Conservation (phyloP, 768 basidiomycete genomes). For the Pisolithus sp. region DNA sequence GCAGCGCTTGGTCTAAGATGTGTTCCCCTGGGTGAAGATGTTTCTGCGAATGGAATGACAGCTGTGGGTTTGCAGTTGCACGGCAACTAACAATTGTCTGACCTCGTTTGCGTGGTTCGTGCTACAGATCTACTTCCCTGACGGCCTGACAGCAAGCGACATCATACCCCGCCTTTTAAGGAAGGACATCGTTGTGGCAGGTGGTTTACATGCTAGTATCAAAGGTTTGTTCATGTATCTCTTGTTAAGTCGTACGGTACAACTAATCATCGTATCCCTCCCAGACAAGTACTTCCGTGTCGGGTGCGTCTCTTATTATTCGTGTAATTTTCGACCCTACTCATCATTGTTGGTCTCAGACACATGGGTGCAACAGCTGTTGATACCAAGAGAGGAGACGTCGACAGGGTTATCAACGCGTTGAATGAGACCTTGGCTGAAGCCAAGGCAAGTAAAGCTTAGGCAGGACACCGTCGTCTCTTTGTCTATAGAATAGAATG, state of each 20-base stretch:
- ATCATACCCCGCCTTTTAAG: constrained; percentile 68
- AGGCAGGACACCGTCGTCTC: neutral
- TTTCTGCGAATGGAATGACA: constrained; percentile 92
- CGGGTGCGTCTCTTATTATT: constrained; percentile 42
- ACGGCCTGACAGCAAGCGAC: constrained; percentile 70
- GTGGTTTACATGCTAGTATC: constrained; percentile 77
- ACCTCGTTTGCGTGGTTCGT: neutral
- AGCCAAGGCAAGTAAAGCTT: constrained; percentile 14
- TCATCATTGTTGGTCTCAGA: constrained; percentile 27
- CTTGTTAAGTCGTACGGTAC: neutral
- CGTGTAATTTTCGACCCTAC: neutral
- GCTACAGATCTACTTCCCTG: constrained; percentile 71
- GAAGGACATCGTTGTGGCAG: constrained; percentile 76
- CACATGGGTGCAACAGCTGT: constrained; percentile 92
- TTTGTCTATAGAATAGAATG: neutral
- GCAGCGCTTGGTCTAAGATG: constrained; percentile 64
- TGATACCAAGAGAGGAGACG: constrained; percentile 61
- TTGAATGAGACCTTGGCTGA: constrained; percentile 53
- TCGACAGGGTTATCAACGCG: constrained; percentile 63
- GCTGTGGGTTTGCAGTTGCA: constrained; percentile 43
- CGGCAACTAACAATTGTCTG: neutral
- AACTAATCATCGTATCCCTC: constrained; percentile 6
- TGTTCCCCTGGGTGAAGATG: constrained; percentile 54
- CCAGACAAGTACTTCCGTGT: constrained; percentile 88
- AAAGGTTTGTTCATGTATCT: constrained; percentile 48